A percentile compares a stretch with the other conserved stretches of the same genome.
These are phyloP conservation scores for Fusarium clavum DNA, from an alignment of 2,329 filamentous ascomycete genomes.

Conservation along the genomic window DNA sequence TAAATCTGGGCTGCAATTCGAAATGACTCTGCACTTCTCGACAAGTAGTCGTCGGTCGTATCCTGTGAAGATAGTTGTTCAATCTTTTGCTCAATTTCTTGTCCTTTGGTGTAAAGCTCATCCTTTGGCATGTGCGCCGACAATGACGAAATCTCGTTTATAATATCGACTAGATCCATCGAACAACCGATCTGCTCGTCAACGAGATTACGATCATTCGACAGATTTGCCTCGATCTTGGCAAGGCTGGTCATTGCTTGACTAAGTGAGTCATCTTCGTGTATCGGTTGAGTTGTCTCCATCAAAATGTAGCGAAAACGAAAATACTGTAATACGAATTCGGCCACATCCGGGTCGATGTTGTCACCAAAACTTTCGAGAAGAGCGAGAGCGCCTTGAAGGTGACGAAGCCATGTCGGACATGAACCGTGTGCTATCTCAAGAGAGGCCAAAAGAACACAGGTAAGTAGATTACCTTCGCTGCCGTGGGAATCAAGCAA, in stretches of 20 bases:
- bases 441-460: constrained; percentile 39
- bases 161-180: constrained; percentile 43
- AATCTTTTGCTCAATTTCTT: constrained; percentile 30
- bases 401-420: constrained; percentile 40
- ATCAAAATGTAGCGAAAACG: constrained; percentile 42
- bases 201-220: constrained; percentile 26
- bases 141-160: constrained; percentile 40
- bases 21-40: constrained; percentile 40
- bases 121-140: constrained; percentile 16
- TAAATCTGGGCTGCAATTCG: constrained; percentile 40
- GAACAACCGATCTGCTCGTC: constrained; percentile 44
- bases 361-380: constrained; percentile 33
- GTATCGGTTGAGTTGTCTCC: constrained; percentile 38
- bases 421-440: constrained; percentile 42
- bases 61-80: not conserved
- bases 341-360: constrained; percentile 32
- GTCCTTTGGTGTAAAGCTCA: constrained; percentile 17
- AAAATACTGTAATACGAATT: constrained; percentile 41
- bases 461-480: constrained; percentile 41
- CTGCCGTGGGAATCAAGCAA: constrained; percentile 24
- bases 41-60: constrained; percentile 30
- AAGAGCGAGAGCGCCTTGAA: constrained; percentile 42
- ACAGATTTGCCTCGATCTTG: constrained; percentile 23
- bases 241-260: constrained; percentile 26
- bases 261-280: constrained; percentile 17